Evolutionary conservation across 768 basidiomycete species (phyloP).

Genomic region (Lactarius pseudohatsudake): DNA sequence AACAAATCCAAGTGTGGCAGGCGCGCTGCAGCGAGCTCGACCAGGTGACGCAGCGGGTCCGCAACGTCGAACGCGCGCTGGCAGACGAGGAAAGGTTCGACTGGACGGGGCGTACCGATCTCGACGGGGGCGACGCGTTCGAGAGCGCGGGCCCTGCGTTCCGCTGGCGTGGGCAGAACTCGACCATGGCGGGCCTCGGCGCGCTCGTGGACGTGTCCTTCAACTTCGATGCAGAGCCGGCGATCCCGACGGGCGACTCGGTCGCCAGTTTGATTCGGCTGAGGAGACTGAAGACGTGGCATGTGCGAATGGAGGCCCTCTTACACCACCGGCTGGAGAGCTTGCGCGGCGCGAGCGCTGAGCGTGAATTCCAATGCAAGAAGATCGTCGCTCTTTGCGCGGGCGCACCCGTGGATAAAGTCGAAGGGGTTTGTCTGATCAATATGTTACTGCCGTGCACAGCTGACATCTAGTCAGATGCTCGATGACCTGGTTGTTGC

Average conservation of each 20-base stretch:
- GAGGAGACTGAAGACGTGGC: slow-evolving; percentile 80
- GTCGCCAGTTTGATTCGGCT: slow-evolving; percentile 64
- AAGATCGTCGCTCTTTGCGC: slow-evolving; percentile 89
- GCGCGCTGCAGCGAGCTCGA: slow-evolving; percentile 73
- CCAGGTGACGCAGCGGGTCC: slow-evolving; percentile 72
- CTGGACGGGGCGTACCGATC: slow-evolving; percentile 76
- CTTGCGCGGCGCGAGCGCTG: slow-evolving; percentile 77
- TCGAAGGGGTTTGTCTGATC: slow-evolving; percentile 71
- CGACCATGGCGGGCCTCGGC: slow-evolving; percentile 64
- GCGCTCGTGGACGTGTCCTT: slow-evolving; percentile 62
- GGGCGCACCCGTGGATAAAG: slow-evolving; percentile 80
- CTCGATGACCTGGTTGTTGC: slow-evolving; percentile 82
- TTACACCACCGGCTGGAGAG: slow-evolving; percentile 66
- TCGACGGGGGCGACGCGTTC: slow-evolving; percentile 42
- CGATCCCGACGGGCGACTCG: slow-evolving; percentile 61
- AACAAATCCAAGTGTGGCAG: slow-evolving; percentile 79
- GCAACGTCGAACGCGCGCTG: slow-evolving; percentile 81
- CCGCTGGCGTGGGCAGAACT: slow-evolving; percentile 62
- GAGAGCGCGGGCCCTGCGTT: slow-evolving; percentile 60
- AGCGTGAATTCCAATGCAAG: slow-evolving; percentile 89
- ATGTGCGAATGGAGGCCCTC: slow-evolving; percentile 71
- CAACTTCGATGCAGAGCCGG: slow-evolving; percentile 71
- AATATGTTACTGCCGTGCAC: not conserved
- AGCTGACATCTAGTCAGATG: slow-evolving; percentile 50
- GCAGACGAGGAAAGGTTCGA: slow-evolving; percentile 80